A percentile compares a stretch with the other conserved stretches of the same genome.
phyloP scores from a whole-genome alignment of 371 early-diverging fungal species.

The Mucor sp. region DNA sequence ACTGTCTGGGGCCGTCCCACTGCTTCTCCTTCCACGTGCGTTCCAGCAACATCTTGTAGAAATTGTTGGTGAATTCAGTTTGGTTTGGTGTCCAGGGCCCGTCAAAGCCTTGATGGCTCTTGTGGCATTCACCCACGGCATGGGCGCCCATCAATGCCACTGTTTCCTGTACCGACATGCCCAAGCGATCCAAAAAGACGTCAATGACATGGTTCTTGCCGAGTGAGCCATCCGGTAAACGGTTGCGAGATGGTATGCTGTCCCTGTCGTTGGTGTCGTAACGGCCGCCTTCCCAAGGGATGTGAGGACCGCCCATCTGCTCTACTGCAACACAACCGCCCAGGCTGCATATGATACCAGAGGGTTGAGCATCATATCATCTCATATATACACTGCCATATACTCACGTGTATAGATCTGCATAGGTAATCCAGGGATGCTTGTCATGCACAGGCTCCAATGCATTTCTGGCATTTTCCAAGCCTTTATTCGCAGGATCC shows the following conservation, averaged over 20 bases:
- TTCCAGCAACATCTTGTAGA: slow-evolving; percentile 65
- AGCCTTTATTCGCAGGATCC: slow-evolving; percentile 78
- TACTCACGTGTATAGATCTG: slow-evolving; percentile 81
- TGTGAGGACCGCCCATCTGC: slow-evolving; percentile 75
- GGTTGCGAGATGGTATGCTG: slow-evolving; percentile 70
- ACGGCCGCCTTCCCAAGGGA: slow-evolving; percentile 78
- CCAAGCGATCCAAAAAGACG: slow-evolving; percentile 75
- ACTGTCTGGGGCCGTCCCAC: slow-evolving; percentile 76
- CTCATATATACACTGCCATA: neutral
- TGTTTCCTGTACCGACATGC: slow-evolving; percentile 73
- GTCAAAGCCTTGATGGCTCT: slow-evolving; percentile 76
- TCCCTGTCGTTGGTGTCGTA: slow-evolving; percentile 51
- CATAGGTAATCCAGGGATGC: slow-evolving; percentile 70
- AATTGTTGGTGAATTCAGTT: slow-evolving; percentile 81
- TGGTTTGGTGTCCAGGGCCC: slow-evolving; percentile 86
- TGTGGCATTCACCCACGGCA: slow-evolving; percentile 86
- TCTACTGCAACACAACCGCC: slow-evolving; percentile 82
- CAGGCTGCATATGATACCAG: slow-evolving; percentile 40
- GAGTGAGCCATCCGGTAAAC: slow-evolving; percentile 82
- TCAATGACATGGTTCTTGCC: slow-evolving; percentile 67
- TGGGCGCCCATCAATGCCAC: slow-evolving; percentile 85
- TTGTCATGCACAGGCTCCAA: slow-evolving; percentile 75
- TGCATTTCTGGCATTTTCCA: slow-evolving; percentile 65
- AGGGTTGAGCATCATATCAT: no score
- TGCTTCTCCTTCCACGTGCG: slow-evolving; percentile 66